Evolutionary conservation across 257 asterid genomes (phyloP).

Genomic region (Nemophila menziesii): DNA sequence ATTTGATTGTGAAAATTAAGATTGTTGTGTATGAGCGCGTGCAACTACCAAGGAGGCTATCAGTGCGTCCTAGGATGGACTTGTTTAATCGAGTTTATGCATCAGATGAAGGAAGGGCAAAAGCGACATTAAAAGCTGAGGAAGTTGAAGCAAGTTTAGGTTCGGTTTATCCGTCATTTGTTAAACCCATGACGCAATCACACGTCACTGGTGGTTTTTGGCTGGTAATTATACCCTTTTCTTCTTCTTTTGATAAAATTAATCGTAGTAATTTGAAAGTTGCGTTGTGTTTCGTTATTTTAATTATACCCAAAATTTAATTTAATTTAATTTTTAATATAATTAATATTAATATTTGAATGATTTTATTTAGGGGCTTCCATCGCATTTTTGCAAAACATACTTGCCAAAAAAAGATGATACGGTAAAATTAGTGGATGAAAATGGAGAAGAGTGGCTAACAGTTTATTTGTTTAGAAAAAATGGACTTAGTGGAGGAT

Average conservation of each 20-base stretch:
- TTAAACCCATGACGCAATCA: constrained; percentile 80
- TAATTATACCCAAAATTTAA: too few relatives aligned
- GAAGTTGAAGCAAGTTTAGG: constrained; percentile 43
- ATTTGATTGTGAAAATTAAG: constrained; percentile 23
- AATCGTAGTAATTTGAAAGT: not conserved
- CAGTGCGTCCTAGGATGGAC: constrained; percentile 33
- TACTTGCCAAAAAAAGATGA: constrained; percentile 48
- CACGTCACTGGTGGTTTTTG: constrained; percentile 96
- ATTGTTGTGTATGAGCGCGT: constrained; percentile 47
- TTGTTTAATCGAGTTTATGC: constrained; percentile 49
- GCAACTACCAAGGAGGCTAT: constrained; percentile 63
- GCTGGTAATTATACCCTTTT: constrained; percentile 47
- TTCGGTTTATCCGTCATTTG: constrained; percentile 37
- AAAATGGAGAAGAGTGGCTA: constrained; percentile 61
- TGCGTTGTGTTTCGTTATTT: too few relatives aligned
- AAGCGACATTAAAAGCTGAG: constrained; percentile 53
- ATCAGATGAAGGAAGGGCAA: constrained; percentile 56
- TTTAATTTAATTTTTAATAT: too few relatives aligned
- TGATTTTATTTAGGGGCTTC: constrained; percentile 53
- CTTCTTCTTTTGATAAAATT: not conserved
- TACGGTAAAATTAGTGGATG: constrained; percentile 48
- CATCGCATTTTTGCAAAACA: constrained; percentile 44
- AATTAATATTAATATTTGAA: too few relatives aligned
- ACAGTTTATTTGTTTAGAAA: constrained; percentile 56
- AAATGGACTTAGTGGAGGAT: constrained; percentile 83